These are phyloP conservation scores for Solanum corneliomulleri DNA, from an alignment of 257 asterid genomes.

Conservation along the genomic window DNA sequence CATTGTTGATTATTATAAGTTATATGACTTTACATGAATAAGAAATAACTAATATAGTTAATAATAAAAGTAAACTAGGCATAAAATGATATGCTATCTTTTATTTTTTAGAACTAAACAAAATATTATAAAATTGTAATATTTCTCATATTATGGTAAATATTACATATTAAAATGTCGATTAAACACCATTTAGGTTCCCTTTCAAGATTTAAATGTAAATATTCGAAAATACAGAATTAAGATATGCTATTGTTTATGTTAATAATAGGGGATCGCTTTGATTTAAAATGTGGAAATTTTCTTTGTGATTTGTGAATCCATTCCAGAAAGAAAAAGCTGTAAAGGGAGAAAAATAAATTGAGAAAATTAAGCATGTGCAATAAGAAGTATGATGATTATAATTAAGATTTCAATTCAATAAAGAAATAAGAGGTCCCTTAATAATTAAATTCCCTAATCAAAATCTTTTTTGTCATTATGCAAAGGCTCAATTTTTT, in stretches of 20 bases:
- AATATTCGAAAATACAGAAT: neutral
- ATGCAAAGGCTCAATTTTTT: neutral
- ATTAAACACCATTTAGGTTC: neutral
- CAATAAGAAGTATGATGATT: neutral
- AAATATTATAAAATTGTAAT: neutral
- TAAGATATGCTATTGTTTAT: neutral
- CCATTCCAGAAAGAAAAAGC: neutral
- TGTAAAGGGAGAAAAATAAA: neutral
- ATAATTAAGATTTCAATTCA: neutral
- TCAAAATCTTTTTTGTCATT: neutral
- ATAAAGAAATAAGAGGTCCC: neutral
- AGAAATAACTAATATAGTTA: neutral
- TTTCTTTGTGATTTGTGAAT: neutral
- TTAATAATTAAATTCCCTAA: neutral
- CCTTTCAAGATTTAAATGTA: too few species aligned
- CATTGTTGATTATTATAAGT: neutral
- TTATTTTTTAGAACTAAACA: neutral
- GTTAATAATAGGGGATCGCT: too few species aligned
- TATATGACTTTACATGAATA: neutral
- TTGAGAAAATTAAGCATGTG: neutral
- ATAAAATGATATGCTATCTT: neutral
- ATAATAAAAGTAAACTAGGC: neutral
- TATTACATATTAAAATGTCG: neutral
- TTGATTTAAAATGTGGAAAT: neutral
- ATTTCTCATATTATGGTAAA: neutral